Conservation (phyloP, 192 early-diverging fungal species). For the Jimgerdemannia lactiflua region DNA sequence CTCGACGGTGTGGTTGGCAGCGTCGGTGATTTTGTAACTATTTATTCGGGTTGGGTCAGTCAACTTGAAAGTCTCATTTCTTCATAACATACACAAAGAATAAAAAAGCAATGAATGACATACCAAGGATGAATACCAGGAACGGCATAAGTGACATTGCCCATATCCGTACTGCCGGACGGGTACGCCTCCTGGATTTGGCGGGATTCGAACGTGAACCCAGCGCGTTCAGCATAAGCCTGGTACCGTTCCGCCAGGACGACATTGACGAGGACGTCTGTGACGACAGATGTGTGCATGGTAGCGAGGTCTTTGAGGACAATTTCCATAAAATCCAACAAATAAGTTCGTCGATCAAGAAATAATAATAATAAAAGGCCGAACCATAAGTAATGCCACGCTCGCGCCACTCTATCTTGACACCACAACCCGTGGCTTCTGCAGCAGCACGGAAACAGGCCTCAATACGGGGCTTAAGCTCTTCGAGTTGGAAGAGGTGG, state of each 20-base stretch:
- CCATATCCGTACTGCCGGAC: conserved; percentile 62
- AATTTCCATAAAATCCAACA: too few species aligned
- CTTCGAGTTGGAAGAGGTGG: conserved; percentile 37
- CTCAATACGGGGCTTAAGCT: conserved; percentile 48
- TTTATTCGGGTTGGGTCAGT: too few species aligned
- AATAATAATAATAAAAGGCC: background rate
- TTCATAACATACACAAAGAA: too few species aligned
- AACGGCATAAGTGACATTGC: conserved; percentile 64
- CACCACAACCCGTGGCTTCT: conserved; percentile 63
- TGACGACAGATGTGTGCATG: background rate
- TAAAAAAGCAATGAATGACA: conserved; percentile 15
- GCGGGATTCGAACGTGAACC: conserved; percentile 20
- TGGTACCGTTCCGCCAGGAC: conserved; percentile 32
- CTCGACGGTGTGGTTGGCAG: conserved; percentile 56
- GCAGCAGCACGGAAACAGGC: conserved; percentile 63
- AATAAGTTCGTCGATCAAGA: background rate
- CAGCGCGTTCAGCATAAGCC: conserved; percentile 34
- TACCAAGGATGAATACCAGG: conserved; percentile 42
- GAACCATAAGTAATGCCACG: conserved; percentile 24
- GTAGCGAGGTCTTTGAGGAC: too few species aligned
- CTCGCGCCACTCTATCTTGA: conserved; percentile 45
- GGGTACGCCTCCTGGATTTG: conserved; percentile 12
- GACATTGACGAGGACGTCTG: conserved; percentile 43
- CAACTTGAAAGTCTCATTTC: too few species aligned
- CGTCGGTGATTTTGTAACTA: too few species aligned